phyloP scores from a whole-genome alignment of 177 flowering plant genomes.

The Vitis hybrid region DNA sequence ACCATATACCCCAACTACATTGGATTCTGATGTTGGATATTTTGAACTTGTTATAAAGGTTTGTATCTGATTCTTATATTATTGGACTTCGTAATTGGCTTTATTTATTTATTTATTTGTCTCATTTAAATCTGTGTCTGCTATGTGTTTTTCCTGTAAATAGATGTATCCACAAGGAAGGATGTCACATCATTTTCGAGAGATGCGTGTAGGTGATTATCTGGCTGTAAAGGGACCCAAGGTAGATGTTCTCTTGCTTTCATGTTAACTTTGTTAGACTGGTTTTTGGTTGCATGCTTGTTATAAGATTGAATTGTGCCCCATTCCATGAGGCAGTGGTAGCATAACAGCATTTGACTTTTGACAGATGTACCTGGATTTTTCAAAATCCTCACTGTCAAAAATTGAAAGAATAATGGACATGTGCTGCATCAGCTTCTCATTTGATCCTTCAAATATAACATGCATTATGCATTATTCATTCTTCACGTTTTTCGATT shows the following conservation, averaged over 20 bases:
- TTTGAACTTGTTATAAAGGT: slow-evolving; percentile 98
- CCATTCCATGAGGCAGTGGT: no score
- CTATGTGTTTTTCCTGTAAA: not conserved
- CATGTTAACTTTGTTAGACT: not conserved
- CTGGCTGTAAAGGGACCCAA: slow-evolving; percentile 97
- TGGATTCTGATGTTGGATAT: slow-evolving; percentile 94
- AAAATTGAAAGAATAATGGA: no score
- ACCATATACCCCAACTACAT: slow-evolving; percentile 95
- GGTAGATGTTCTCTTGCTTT: slow-evolving; percentile 37
- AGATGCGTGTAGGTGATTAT: slow-evolving; percentile 90
- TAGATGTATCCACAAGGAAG: slow-evolving; percentile 99
- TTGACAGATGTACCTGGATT: no score
- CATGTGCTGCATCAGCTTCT: no score
- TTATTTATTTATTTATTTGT: not conserved
- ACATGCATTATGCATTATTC: no score
- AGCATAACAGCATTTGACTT: no score
- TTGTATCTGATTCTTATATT: not conserved
- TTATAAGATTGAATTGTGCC: no score
- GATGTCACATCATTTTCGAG: slow-evolving; percentile 99
- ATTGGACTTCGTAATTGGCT: slow-evolving; percentile 1
- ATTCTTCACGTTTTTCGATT: no score
- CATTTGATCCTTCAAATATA: no score
- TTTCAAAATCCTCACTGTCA: no score
- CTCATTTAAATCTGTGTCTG: not conserved
- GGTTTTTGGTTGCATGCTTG: not conserved